These are phyloP conservation scores for Neonectria coccinea DNA, from an alignment of 2,329 filamentous ascomycete genomes.

Conservation along the genomic window DNA sequence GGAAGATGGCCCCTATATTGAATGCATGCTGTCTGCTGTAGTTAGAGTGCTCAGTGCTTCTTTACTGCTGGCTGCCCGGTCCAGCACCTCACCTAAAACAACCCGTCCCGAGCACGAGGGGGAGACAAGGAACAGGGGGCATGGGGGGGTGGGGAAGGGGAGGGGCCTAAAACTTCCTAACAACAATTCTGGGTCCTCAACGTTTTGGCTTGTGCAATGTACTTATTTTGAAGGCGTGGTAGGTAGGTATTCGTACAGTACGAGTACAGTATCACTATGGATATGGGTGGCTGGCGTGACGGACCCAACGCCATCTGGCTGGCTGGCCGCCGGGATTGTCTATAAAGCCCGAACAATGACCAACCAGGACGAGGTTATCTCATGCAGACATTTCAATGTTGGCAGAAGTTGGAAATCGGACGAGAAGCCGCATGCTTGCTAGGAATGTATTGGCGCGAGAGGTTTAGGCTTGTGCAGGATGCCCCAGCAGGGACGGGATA, in stretches of 20 bases:
- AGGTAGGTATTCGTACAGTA: neutral
- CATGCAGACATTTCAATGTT: neutral
- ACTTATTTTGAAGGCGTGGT: neutral
- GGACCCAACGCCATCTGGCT: neutral
- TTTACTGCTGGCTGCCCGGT: slow-evolving; percentile 15
- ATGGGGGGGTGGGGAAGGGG: slow-evolving; percentile 5
- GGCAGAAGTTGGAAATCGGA: neutral
- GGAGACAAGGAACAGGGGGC: slow-evolving; percentile 11
- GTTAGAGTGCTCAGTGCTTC: slow-evolving; percentile 12
- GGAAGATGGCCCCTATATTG: neutral
- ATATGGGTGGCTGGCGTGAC: neutral
- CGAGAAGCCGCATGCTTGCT: neutral
- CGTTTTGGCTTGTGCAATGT: slow-evolving; percentile 17
- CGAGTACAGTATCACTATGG: neutral
- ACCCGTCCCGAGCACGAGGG: slow-evolving; percentile 18
- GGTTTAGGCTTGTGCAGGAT: neutral
- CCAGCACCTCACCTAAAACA: slow-evolving; percentile 20
- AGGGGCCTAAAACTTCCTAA: neutral
- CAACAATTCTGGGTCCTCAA: slow-evolving; percentile 22
- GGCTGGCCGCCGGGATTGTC: neutral
- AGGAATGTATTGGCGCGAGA: neutral
- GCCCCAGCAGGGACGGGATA: neutral
- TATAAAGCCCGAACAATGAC: neutral
- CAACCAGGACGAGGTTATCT: neutral
- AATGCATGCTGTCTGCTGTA: neutral